These are phyloP conservation scores for Cicer yamashitae DNA, from an alignment of 306 rosid species.

Conservation along the genomic window DNA sequence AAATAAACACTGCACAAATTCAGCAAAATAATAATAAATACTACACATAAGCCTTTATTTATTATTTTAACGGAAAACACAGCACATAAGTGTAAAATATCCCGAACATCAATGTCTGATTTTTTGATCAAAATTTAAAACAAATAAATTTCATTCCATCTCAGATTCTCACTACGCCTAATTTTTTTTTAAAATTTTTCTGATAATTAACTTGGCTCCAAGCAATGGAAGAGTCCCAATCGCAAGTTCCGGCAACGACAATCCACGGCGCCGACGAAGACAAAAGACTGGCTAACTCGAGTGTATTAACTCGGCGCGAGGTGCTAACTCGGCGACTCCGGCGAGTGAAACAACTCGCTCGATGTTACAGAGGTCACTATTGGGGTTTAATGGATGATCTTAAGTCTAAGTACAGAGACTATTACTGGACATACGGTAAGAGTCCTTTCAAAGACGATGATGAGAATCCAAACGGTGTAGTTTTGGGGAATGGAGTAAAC, in stretches of 20 bases:
- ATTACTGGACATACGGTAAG: constrained; percentile 73
- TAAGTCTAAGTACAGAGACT: constrained; percentile 57
- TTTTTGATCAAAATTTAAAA: not conserved
- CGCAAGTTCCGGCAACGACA: not conserved
- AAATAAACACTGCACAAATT: too few relatives aligned
- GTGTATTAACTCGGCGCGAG: constrained; percentile 46
- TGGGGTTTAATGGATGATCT: constrained; percentile 78
- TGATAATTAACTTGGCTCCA: not conserved
- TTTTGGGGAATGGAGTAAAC: constrained; percentile 34
- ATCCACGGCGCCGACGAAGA: constrained; percentile 47
- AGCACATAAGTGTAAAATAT: too few relatives aligned
- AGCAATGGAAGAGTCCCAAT: constrained; percentile 42
- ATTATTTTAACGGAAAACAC: too few relatives aligned
- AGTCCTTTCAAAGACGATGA: constrained; percentile 72
- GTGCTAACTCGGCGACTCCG: constrained; percentile 48
- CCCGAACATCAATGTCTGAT: too few relatives aligned
- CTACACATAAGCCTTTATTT: too few relatives aligned
- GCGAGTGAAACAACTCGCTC: constrained; percentile 46
- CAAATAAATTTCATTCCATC: not conserved
- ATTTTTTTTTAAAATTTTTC: not conserved
- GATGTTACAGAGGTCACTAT: constrained; percentile 49
- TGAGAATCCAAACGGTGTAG: constrained; percentile 28
- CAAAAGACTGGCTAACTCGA: constrained; percentile 29
- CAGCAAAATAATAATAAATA: too few relatives aligned
- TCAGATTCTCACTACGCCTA: not conserved